Base-by-base conservation (phyloP, 2,329 filamentous ascomycete genomes). In the Penicillium sp. region DNA sequence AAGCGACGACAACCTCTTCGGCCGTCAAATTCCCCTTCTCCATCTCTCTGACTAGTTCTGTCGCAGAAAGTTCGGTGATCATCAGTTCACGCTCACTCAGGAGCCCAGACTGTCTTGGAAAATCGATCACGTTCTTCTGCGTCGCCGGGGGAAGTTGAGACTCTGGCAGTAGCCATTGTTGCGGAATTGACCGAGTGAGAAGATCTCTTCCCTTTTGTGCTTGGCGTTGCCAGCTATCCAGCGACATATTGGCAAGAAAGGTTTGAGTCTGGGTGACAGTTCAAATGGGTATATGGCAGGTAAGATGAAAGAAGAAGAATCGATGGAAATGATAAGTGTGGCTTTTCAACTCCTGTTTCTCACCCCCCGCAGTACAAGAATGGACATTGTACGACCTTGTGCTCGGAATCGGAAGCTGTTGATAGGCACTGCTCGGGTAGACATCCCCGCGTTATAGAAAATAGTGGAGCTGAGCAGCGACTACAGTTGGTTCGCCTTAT, bases 61-160 rank as follows among this genome's bases (percentile, higher is more conserved):
- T 72, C 6, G 72, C 73, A 4, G 72, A 72, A 56, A 66, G 65
- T 43, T 85, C 81, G 0, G 84, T 86, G 57, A 86, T 84, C 3
- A 66, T 61, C 7, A 86, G 70, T 62, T 87, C 85, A 10, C 75
- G 66, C 11, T 75, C 62, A 9, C 67, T 79, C 33, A 87, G 70
- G 3, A 86, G 66, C 0, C 82, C 82, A 62, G 81, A 81, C 59
- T 75, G 69, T 36, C 74, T 71, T 3, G 72, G 68, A 35, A 76
- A 71, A 19, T 68, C 65, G 24, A 60, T 54, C 13, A 76, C 71
- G 56, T 71, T 67, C 36, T 74, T 70, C 51, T 69, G 61, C 6
- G 66, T 62, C 13, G 63, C 35, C 0, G 69, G 62, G 3, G 74
- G 73, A 2, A 76, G 57, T 50, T 66, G 64, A 11, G 72, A 61